Evolutionary conservation across 768 basidiomycete species (phyloP), one percentile per base, ranked within the genome.

Genomic region (Suillus fuscotomentosus): DNA sequence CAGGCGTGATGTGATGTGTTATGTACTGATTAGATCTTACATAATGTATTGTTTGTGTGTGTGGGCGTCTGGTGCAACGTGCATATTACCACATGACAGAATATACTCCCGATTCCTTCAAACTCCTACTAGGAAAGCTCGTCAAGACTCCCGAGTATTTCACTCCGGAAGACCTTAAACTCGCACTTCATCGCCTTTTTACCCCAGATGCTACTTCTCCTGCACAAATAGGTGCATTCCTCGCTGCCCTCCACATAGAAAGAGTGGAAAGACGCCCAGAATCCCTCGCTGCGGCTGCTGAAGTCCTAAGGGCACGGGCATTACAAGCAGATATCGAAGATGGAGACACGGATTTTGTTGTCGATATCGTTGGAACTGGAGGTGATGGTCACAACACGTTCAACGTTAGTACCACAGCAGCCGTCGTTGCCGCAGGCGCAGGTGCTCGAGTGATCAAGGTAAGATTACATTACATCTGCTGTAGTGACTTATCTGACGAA

Each of bases 331-430:
- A 77, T 2, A 83, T 93, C 43, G 81, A 88, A 61, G 82, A 84
- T 38, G 75, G 74, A 2, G 84, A 88, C 50, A 75, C 80, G 6
- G 93, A 96, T 74, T 93, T 92, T 62, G 84, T 92, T 15, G 90
- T 85, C 6, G 75, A 76, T 64, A 74, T 76, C 56, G 75, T 78
- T 45, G 75, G 75, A 3, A 76, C 75, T 0, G 75, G 97, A 13
- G 97, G 97, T 8, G 97, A 99, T 77, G 96, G 95, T 0, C 88
- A 95, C 76, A 93, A 99, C 71, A 89, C 96, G 0, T 98, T 96
- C 84, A 98, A 99, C 74, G 96, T 98, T 61, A 96, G 94, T 73
- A 98, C 97, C 1, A 90, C 94, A 2, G 96, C 97, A 2, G 97
- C 86, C 1, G 85, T 99, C 66, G 92, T 98, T 24, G 97, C 96